Base-by-base conservation (phyloP, 768 basidiomycete species). In the Hortiboletus flavorubellus region DNA sequence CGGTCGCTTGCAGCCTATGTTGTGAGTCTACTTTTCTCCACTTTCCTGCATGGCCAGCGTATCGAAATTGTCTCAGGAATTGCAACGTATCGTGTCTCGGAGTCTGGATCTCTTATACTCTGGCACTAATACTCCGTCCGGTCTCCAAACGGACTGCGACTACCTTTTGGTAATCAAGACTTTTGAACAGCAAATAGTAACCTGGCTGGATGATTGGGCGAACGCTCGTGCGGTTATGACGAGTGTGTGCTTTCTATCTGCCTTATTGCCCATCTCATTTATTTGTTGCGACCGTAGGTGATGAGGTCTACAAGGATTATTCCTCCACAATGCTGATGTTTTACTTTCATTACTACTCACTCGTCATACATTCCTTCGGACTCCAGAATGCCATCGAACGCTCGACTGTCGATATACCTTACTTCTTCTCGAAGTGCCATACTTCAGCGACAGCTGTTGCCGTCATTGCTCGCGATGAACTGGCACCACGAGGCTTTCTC, bases 361-460 rank as follows among this genome's bases (percentile, higher is more conserved):
- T 99, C 49, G 91, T 97, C 37, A 75, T 98, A 54, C 94, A 97
- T 67, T 96, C 95, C 1, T 99, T 99, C 63, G 96, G 96, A 11
- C 79, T 99, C 41, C 95, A 99, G 70, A 91, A 96, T 65, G 93
- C 96, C n/a, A 74, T 98, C 53, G 95, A 96, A 71, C 80, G 82
- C 18, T 78, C 82, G 4, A 72, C 80, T 1, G 71, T 89, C 41
- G 84, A 93, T 65, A 85, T 91, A 40, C 85, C 85, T 0, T 86
- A 93, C 72, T 93, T 93, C 75, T 93, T 93, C 65, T 81, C 84
- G 14, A 82, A 89, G 34, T 88, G 87, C 56, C 85, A 93, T 68
- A 78, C 81, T 4, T 79, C 83, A 9, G 91, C 91, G 3, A 84
- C 81, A 29, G 75, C 83, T 8, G 86, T 88, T 66, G 87, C 88